Conservation (phyloP, 2,329 filamentous ascomycete genomes). For the Fusarium xylarioides region DNA sequence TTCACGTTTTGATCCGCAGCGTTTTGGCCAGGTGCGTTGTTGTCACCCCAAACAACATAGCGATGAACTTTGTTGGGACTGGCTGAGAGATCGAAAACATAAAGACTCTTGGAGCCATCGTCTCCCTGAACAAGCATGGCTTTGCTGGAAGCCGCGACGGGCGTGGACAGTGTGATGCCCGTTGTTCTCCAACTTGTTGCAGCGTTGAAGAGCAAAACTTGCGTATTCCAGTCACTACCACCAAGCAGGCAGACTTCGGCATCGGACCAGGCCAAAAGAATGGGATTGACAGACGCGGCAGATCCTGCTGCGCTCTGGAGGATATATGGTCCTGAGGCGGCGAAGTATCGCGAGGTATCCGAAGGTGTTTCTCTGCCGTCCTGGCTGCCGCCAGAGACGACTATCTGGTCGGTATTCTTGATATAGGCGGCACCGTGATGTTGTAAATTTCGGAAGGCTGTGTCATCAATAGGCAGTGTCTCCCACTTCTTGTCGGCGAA, state of each 20-base stretch:
- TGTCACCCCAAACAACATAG: conserved; percentile 70
- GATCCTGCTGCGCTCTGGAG: conserved; percentile 67
- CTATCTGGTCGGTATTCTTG: conserved; percentile 72
- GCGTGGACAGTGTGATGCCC: conserved; percentile 68
- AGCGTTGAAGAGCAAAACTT: conserved; percentile 77
- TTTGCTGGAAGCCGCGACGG: conserved; percentile 64
- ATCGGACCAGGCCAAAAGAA: conserved; percentile 78
- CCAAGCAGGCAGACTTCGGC: conserved; percentile 78
- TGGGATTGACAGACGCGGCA: conserved; percentile 71
- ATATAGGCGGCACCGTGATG: conserved; percentile 83
- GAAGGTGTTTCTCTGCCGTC: conserved; percentile 67
- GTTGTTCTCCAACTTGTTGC: conserved; percentile 69
- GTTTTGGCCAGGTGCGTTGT: conserved; percentile 62
- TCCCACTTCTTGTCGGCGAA: conserved; percentile 65
- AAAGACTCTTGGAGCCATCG: conserved; percentile 81
- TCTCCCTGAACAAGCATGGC: conserved; percentile 73
- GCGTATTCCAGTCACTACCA: conserved; percentile 67
- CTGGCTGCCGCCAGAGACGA: conserved; percentile 82
- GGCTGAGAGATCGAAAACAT: conserved; percentile 78
- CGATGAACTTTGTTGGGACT: conserved; percentile 80
- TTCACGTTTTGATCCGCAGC: conserved; percentile 52
- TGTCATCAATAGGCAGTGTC: conserved; percentile 49
- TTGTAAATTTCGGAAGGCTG: conserved; percentile 65
- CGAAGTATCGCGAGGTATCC: conserved; percentile 79
- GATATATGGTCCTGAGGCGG: conserved; percentile 69